Evolutionary conservation across 2,329 filamentous ascomycete genomes (phyloP).

Genomic region (Alternaria hordeiaustralica): DNA sequence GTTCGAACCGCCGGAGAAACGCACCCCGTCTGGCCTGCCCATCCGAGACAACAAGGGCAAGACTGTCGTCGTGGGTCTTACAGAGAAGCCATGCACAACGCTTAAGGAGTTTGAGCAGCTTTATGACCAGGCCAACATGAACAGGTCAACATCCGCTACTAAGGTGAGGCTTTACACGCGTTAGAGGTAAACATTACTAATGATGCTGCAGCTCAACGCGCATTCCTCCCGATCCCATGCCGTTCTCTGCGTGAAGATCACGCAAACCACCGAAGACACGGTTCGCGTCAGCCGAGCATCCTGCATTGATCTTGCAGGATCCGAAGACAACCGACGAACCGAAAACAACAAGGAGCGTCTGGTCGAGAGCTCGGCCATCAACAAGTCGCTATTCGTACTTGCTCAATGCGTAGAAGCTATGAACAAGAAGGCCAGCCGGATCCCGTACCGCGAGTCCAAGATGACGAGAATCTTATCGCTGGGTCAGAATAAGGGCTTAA

Average conservation of each 20-base stretch:
- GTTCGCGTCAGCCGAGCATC: constrained; percentile 80
- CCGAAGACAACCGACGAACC: constrained; percentile 92
- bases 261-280: constrained; percentile 73
- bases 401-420: constrained; percentile 97
- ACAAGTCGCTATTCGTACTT: constrained; percentile 94
- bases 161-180: constrained; percentile 60
- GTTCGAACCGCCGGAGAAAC: constrained; percentile 86
- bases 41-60: constrained; percentile 86
- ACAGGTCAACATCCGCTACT: constrained; percentile 86
- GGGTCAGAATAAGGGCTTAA: constrained; percentile 93
- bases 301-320: constrained; percentile 93
- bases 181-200: constrained; percentile 4
- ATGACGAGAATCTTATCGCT: constrained; percentile 94
- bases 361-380: constrained; percentile 95
- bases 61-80: constrained; percentile 84
- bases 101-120: constrained; percentile 88
- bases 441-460: constrained; percentile 94
- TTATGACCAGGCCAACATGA: constrained; percentile 91
- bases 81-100: constrained; percentile 80
- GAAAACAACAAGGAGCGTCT: constrained; percentile 92
- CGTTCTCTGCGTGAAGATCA: constrained; percentile 87
- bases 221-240: constrained; percentile 91
- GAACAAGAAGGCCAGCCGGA: constrained; percentile 73
- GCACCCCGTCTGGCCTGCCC: constrained; percentile 78
- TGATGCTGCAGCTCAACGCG: constrained; percentile 70